Conservation (phyloP, 2,329 filamentous ascomycete species). For the Aureobasidium melanogenum region DNA sequence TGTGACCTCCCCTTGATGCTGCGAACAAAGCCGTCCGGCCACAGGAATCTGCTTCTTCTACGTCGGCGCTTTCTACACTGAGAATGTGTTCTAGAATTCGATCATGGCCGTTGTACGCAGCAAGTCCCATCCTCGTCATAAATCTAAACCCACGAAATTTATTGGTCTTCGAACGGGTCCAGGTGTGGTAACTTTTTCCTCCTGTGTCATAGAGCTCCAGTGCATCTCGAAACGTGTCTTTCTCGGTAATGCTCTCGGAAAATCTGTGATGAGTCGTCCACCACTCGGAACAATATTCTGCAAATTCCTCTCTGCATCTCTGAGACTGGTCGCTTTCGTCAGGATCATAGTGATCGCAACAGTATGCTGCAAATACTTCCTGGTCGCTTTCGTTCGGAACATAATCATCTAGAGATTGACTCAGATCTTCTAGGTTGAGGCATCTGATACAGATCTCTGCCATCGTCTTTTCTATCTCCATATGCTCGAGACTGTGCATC, state of each 20-base stretch:
- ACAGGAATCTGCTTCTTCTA: background rate
- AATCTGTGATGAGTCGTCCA: background rate
- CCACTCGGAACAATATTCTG: background rate
- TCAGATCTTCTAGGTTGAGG: background rate
- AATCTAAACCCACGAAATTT: too few relatives aligned
- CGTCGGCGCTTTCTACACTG: background rate
- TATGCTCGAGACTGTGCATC: background rate
- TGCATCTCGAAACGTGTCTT: too few relatives aligned
- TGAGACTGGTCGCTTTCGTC: background rate
- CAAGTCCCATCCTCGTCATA: background rate
- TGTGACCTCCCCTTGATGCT: background rate
- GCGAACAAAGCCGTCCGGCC: background rate
- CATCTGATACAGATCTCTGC: conserved; percentile 4
- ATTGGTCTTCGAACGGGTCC: too few relatives aligned
- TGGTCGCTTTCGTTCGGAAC: too few relatives aligned
- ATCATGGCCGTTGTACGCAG: background rate
- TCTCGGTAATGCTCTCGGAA: too few relatives aligned
- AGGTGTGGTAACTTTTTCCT: too few relatives aligned
- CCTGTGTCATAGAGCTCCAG: background rate
- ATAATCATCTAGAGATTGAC: too few relatives aligned
- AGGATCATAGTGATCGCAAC: too few relatives aligned
- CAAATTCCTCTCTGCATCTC: background rate
- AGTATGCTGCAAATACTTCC: too few relatives aligned
- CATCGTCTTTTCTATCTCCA: conserved; percentile 6
- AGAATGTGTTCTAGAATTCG: background rate